Conservation (phyloP, 306 rosid genomes). For the Rubus idaeus region DNA sequence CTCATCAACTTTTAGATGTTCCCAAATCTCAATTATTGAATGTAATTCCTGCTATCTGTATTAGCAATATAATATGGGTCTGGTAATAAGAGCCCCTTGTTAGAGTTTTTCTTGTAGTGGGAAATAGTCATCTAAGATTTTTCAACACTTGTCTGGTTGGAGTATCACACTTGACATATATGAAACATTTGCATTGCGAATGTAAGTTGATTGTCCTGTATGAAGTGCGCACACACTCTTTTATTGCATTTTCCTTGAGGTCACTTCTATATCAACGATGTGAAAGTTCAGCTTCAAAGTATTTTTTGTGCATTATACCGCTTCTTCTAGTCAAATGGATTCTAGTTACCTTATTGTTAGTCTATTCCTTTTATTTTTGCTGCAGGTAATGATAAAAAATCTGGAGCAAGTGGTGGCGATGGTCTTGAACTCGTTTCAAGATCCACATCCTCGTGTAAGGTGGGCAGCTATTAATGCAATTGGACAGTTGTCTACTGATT, state of each 20-base stretch:
- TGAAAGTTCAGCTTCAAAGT: not conserved
- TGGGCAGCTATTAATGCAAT: constrained; percentile 99
- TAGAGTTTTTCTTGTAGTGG: not conserved
- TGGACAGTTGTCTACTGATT: constrained; percentile 92
- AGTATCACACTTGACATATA: not conserved
- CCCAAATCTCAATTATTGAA: not conserved
- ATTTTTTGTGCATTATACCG: not conserved
- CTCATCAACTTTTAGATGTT: not conserved
- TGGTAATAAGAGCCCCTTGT: not conserved
- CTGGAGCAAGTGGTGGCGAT: constrained; percentile 98
- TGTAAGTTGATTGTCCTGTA: not conserved
- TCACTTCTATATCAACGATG: not conserved
- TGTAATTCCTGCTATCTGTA: not conserved
- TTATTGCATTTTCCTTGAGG: not conserved
- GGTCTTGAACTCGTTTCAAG: constrained; percentile 89
- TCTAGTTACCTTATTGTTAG: not conserved
- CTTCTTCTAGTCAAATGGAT: not conserved
- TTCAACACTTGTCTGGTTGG: not conserved
- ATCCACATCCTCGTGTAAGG: constrained; percentile 97
- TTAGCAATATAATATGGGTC: not conserved
- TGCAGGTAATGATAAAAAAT: constrained; percentile 85
- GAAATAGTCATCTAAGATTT: not conserved
- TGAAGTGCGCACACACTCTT: not conserved
- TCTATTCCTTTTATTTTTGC: constrained; percentile 2
- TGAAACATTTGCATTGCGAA: not conserved